Conservation (phyloP, 164 flowering plant genomes). For the Chimonanthus salicifolius region DNA sequence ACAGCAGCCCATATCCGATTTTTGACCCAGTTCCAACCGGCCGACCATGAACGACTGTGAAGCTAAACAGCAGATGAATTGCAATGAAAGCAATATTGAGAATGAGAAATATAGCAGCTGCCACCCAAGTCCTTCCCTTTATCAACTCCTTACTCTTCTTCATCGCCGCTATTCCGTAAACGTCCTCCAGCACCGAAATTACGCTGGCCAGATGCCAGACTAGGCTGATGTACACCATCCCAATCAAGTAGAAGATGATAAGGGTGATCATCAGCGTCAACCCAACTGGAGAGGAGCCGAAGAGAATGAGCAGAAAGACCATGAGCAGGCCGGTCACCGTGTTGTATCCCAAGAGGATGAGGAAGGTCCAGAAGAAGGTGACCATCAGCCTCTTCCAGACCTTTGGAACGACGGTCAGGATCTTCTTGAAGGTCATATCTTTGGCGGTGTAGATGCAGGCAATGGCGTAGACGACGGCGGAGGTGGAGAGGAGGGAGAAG, state of each 20-base stretch:
- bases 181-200: constrained; percentile 52
- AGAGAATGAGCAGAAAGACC: constrained; percentile 4
- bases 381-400: constrained; percentile 57
- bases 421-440: constrained; percentile 29
- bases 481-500: constrained; percentile 35
- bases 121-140: constrained; percentile 38
- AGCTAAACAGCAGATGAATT: constrained; percentile 23
- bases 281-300: background rate
- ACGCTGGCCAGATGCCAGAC: constrained; percentile 68
- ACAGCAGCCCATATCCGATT: constrained; percentile 18
- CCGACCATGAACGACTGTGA: constrained; percentile 22
- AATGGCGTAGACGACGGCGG: constrained; percentile 44
- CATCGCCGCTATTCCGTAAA: constrained; percentile 49
- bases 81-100: constrained; percentile 6
- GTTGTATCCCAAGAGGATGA: constrained; percentile 29
- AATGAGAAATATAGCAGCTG: constrained; percentile 21
- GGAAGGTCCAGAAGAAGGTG: constrained; percentile 38
- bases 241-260: constrained; percentile 19
- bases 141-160: constrained; percentile 46
- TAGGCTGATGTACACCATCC: constrained; percentile 40
- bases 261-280: constrained; percentile 7
- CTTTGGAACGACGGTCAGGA: constrained; percentile 44
- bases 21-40: constrained; percentile 4
- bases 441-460: constrained; percentile 42
- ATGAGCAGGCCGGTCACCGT: constrained; percentile 8